A percentile compares a stretch with the other conserved stretches of the same genome.
These are phyloP conservation scores for Aureobasidium lini DNA, from an alignment of 2,329 filamentous ascomycete genomes.

Conservation along the genomic window DNA sequence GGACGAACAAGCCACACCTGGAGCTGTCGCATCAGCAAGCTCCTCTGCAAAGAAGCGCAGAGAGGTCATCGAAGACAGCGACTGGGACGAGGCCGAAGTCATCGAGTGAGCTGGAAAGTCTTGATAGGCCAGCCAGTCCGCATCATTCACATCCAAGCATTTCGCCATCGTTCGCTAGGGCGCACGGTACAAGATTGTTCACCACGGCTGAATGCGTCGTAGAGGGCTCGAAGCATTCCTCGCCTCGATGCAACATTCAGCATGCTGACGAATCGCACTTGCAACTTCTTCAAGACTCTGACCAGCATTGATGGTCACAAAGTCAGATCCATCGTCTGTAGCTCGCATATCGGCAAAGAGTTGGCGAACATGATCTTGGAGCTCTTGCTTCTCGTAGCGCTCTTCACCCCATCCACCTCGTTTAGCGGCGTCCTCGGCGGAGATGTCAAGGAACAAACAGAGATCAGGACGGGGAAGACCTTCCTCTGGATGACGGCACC, in stretches of 20 bases:
- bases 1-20: slow-evolving; percentile 17
- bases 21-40: neutral
- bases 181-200: neutral
- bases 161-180: neutral
- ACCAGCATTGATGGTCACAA: slow-evolving; percentile 50
- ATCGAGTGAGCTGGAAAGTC: slow-evolving; percentile 19
- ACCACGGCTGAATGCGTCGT: slow-evolving; percentile 13
- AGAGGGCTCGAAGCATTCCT: slow-evolving; percentile 12
- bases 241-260: slow-evolving; percentile 15
- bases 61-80: slow-evolving; percentile 47
- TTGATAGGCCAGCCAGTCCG: too few relatives aligned
- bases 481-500: slow-evolving; percentile 78
- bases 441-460: slow-evolving; percentile 79
- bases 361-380: slow-evolving; percentile 72
- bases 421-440: slow-evolving; percentile 60
- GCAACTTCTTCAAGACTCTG: slow-evolving; percentile 45
- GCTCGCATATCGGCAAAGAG: slow-evolving; percentile 56
- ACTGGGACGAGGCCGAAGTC: slow-evolving; percentile 43
- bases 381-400: slow-evolving; percentile 75
- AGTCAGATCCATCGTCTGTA: slow-evolving; percentile 43
- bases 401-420: slow-evolving; percentile 86
- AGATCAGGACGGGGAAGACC: slow-evolving; percentile 83
- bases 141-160: neutral
- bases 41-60: neutral
- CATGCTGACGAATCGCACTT: slow-evolving; percentile 23